A percentile compares a stretch with the other conserved stretches of the same genome.
Evolutionary conservation across 116 monocot species (phyloP).

Genomic region (Zostera marina): DNA sequence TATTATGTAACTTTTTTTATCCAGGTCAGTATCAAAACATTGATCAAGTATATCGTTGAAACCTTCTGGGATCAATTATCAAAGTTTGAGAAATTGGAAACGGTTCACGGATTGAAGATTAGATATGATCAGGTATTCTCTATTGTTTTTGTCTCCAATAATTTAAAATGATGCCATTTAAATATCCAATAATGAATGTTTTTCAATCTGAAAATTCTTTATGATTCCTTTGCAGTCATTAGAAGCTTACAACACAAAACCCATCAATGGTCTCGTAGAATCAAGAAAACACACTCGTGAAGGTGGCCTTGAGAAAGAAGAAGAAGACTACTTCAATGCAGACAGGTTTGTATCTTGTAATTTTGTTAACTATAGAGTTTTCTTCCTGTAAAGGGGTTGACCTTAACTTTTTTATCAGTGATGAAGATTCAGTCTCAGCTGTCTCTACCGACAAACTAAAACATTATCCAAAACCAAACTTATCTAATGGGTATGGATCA

Average conservation of each 20-base stretch:
- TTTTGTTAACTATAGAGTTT: background rate
- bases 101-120: conserved; percentile 51
- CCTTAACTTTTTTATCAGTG: conserved; percentile 21
- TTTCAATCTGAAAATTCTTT: background rate
- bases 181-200: background rate
- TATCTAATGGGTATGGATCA: conserved; percentile 59
- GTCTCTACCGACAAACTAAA: conserved; percentile 6
- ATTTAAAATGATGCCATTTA: background rate
- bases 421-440: conserved; percentile 50
- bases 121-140: conserved; percentile 80
- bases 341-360: conserved; percentile 22
- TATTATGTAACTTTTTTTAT: background rate
- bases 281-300: conserved; percentile 36
- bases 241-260: conserved; percentile 29
- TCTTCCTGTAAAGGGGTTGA: background rate
- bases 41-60: conserved; percentile 47
- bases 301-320: conserved; percentile 72
- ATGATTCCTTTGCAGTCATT: conserved; percentile 15
- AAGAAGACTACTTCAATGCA: conserved; percentile 86
- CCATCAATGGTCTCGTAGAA: conserved; percentile 7
- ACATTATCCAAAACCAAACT: conserved; percentile 9
- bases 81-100: conserved; percentile 48
- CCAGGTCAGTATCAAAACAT: conserved; percentile 43
- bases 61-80: conserved; percentile 57
- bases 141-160: background rate